Base-by-base conservation (phyloP, 768 basidiomycete species). In the Kwoniella botswanensis region DNA sequence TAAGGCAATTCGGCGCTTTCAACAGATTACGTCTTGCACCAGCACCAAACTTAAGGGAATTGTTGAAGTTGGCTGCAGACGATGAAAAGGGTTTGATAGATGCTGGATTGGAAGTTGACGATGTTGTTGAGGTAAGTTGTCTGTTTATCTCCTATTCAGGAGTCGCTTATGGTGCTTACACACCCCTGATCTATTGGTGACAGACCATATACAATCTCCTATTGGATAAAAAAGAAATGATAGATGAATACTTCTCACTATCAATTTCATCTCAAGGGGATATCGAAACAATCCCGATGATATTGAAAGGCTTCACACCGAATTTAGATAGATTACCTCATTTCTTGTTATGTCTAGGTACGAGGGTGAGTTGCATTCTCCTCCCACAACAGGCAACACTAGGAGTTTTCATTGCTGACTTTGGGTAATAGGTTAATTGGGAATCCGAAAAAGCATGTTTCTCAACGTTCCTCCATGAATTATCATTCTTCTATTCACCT, bases 401-500 rank as follows among this genome's bases (percentile, higher is more conserved):
- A 55, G 0, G 35, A 15, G 3, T 21, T n/a, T 11, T 53, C 15
- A 60, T 42, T 18, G n/a, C 6, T 50, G 46, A 13, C 46, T 18
- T 10, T 13, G 12, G 46, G 46, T 18, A 2, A 12, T 50, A 98
- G 92, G 93, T 98, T 29, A 86, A 94, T 77, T 99, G 97, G 97
- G 86, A 87, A 21, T 86, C 88, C 0, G 97, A 99, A 80, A 86
- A 86, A 35, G 90, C 89, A 69, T 99, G 97, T 79, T 98, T 99
- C 79, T 87, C 88, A 21, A 88, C 89, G 0, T 92, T 98, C 80
- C 85, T 96, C 35, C 89, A 90, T 44, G 97, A 99, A 82, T 86
- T 99, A 7, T 93, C 94, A 2, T 93, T 89, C 81, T 98, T 98
- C 85, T 94, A 97, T 82, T 87, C 89, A 0, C 92, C 93, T 1